phyloP scores from a whole-genome alignment of 768 basidiomycete genomes.

The Harrya chromipes region DNA sequence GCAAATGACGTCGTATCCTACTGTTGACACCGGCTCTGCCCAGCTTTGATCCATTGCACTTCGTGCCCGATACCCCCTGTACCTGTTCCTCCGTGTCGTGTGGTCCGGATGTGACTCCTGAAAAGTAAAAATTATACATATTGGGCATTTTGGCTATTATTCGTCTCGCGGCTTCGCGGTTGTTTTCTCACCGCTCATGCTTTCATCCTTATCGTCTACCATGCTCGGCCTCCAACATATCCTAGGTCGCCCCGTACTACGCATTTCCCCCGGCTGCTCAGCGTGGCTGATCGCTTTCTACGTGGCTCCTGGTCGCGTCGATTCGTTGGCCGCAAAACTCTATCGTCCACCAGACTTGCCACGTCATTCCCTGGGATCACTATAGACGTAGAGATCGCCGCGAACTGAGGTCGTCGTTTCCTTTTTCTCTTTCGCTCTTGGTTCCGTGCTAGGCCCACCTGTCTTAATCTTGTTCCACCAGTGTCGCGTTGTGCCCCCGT shows the following conservation, averaged over 20 bases:
- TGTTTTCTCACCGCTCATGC: constrained; percentile 10
- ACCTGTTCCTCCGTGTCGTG: not conserved
- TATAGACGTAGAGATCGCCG: constrained; percentile 19
- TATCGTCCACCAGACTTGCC: constrained; percentile 6
- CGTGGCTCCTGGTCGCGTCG: constrained; percentile 6
- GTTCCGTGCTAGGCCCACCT: constrained; percentile 2
- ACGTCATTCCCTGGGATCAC: constrained; percentile 9
- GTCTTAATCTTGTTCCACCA: constrained; percentile 22
- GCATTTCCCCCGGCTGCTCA: constrained; percentile 4
- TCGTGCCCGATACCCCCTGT: constrained; percentile 18
- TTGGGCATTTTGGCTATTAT: constrained; percentile 33
- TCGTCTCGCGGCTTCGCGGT: constrained; percentile 5
- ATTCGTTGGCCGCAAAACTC: not conserved
- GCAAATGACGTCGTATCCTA: constrained; percentile 23
- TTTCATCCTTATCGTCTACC: constrained; percentile 9
- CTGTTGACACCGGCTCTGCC: constrained; percentile 10
- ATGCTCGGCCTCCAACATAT: constrained; percentile 33
- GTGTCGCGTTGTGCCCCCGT: constrained; percentile 2
- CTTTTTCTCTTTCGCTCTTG: not conserved
- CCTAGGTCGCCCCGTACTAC: constrained; percentile 23
- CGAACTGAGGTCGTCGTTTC: constrained; percentile 2
- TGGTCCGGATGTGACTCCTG: not conserved
- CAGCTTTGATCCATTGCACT: constrained; percentile 11
- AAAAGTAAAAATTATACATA: constrained; percentile 39
- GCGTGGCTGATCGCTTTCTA: constrained; percentile 6